Evolutionary conservation across 148 eudicot genomes (phyloP), one percentile per base, ranked within the genome.

Genomic region (Amaranthus cruentus): DNA sequence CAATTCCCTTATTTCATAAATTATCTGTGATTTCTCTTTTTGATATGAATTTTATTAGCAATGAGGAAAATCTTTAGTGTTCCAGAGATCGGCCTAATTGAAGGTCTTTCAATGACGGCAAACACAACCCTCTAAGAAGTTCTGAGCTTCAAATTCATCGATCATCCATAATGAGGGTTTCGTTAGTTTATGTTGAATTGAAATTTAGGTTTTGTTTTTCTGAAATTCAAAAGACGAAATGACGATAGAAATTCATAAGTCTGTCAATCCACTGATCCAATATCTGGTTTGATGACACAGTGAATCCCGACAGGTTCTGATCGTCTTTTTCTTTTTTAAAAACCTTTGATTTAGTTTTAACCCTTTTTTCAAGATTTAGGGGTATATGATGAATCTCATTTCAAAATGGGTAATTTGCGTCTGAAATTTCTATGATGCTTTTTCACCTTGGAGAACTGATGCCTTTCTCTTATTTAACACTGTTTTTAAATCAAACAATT

Each of bases 381-480:
- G 86, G 85, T 81, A 82, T 5, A 66, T 78, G 97, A 92, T 84
- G 96, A 88, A 88, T 81, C 83, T 83, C 49, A 70, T 59, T 44
- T 28, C 66, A 81, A 76, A 86, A 90, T 92, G 92, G 97, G 95
- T 92, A 88, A 87, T 92, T 92, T 92, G 92, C 92, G 85, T 80
- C 97, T 92, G 96, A 92, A 28, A 77, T 79, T 44, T 69, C 70
- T 14, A 75, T 92, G 95, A 88, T 89, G 95, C 77, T 79, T 66
- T 18, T 65, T 75, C 92, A 92, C 92, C 97, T 92, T 92, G 89
- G 91, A 92, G 97, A 91, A 79, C 95, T 91, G 95, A 91, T 88
- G 83, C 86, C 83, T 68, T 57, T 59, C 50, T 44, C 18, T 3
- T 3, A 73, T 9, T 71, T 46, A 14, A 18, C 6, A 18, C 44